A percentile compares a stretch with the other conserved stretches of the same genome.
Conservation (phyloP, 2,329 filamentous ascomycete genomes). For the Calonectria honghensis region DNA sequence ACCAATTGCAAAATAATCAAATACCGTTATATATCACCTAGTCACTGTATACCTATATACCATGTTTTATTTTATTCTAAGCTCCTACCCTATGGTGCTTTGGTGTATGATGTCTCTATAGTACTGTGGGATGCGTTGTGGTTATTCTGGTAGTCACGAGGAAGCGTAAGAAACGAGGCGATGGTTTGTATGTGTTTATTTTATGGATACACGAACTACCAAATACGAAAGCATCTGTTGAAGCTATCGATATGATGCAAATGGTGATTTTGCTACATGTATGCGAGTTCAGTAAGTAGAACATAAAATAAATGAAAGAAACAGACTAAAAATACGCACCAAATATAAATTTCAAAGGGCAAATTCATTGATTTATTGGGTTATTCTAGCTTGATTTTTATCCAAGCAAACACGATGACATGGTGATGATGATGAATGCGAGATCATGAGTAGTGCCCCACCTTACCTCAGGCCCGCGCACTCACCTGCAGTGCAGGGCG, state of each 20-base stretch:
- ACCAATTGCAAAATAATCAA: neutral
- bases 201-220: neutral
- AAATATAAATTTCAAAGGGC: no score
- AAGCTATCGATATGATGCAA: no score
- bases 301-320: no score
- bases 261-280: no score
- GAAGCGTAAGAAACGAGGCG: neutral
- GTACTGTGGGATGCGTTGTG: neutral
- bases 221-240: neutral
- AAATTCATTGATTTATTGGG: neutral
- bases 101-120: neutral
- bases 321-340: neutral
- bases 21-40: neutral
- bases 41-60: neutral
- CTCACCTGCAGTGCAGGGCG: neutral
- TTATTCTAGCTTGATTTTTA: neutral
- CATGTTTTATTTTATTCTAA: neutral
- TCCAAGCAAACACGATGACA: neutral
- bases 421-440: neutral
- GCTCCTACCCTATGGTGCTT: neutral
- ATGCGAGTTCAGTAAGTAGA: no score
- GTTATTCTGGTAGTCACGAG: neutral
- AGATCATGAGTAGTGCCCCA: neutral
- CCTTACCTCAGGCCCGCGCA: conserved; percentile 5
- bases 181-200: neutral